phyloP scores from a whole-genome alignment of 2,329 filamentous ascomycete genomes.

The Monilinia laxa region DNA sequence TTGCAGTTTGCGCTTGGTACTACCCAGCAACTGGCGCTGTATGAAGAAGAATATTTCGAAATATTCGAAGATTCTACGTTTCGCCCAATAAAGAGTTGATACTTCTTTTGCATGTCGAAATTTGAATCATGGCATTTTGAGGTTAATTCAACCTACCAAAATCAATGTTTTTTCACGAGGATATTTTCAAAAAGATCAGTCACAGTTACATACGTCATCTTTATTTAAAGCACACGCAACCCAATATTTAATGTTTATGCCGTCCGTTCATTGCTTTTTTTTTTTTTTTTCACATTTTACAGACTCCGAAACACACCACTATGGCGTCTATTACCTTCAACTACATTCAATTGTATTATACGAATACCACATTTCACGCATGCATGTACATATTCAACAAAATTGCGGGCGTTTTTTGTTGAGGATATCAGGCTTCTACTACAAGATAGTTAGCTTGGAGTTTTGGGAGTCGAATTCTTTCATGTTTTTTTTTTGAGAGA shows the following conservation, averaged over 20 bases:
- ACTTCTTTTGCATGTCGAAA: background rate
- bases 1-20: slow-evolving; percentile 32
- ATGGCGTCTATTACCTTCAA: background rate
- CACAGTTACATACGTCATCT: background rate
- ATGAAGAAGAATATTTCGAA: background rate
- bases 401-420: background rate
- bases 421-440: background rate
- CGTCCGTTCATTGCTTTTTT: background rate
- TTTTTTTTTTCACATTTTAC: background rate
- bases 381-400: slow-evolving; percentile 12
- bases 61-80: background rate
- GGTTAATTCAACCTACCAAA: background rate
- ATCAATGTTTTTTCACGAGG: background rate
- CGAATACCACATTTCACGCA: slow-evolving; percentile 9
- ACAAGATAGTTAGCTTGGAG: background rate
- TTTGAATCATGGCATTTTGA: background rate
- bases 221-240: slow-evolving; percentile 1
- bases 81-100: background rate
- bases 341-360: background rate
- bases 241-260: slow-evolving; percentile 16
- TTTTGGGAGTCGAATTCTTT: background rate
- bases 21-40: slow-evolving; percentile 22
- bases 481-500: background rate
- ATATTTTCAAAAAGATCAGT: background rate
- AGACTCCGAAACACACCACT: background rate